phyloP scores from a whole-genome alignment of 306 rosid species.

The Fragaria vesca region DNA sequence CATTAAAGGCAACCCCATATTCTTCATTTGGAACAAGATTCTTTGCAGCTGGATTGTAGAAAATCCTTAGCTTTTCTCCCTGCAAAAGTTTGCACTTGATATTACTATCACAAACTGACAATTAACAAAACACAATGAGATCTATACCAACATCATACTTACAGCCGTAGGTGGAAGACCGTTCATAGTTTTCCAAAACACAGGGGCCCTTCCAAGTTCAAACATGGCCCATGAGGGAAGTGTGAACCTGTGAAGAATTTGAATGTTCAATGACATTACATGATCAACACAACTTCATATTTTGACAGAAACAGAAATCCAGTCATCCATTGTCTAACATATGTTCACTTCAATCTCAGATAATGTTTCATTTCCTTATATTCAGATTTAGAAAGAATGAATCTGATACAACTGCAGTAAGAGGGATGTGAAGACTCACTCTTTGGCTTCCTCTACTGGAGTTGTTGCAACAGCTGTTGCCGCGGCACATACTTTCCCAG shows the following conservation, averaged over 20 bases:
- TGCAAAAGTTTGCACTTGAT: slow-evolving; percentile 34
- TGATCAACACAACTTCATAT: not conserved
- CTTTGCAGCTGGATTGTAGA: slow-evolving; percentile 78
- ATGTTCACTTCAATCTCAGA: not conserved
- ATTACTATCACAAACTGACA: slow-evolving; percentile 5
- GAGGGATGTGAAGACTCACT: slow-evolving; percentile 39
- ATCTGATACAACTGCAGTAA: not conserved
- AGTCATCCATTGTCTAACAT: not conserved
- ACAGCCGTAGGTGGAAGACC: slow-evolving; percentile 79
- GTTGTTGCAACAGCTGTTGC: slow-evolving; percentile 48
- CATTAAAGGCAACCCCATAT: slow-evolving; percentile 85
- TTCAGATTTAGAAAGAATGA: not conserved
- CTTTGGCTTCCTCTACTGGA: slow-evolving; percentile 54
- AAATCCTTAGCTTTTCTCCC: slow-evolving; percentile 86
- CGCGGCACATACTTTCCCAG: slow-evolving; percentile 48
- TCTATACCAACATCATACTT: slow-evolving; percentile 23
- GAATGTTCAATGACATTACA: not conserved
- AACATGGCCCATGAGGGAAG: slow-evolving; percentile 92
- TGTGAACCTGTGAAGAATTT: slow-evolving; percentile 38
- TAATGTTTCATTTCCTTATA: not conserved
- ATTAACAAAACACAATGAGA: not conserved
- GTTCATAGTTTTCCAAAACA: slow-evolving; percentile 71
- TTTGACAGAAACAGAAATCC: not conserved
- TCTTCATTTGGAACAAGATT: slow-evolving; percentile 70
- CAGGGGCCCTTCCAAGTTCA: slow-evolving; percentile 65